Conservation (phyloP, 305 asterid species). For the Fraxinus ornus region DNA sequence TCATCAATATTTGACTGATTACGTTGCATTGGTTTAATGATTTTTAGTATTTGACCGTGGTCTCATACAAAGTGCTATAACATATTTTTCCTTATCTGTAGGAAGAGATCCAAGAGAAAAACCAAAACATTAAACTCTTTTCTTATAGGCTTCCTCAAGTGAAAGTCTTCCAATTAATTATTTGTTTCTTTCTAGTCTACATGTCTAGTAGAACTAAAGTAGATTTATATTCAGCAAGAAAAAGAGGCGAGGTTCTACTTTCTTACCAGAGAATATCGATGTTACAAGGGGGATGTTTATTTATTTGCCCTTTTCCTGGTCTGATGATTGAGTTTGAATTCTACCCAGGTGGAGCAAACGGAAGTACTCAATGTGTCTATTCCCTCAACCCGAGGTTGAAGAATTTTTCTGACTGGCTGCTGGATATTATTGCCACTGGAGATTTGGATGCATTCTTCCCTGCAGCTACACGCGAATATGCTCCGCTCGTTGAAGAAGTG, state of each 20-base stretch:
- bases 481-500: slow-evolving; percentile 94
- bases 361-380: slow-evolving; percentile 55
- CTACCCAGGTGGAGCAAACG: slow-evolving; percentile 49
- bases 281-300: not conserved
- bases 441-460: slow-evolving; percentile 97
- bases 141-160: not conserved
- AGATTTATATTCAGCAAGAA: not conserved
- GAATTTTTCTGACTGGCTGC: slow-evolving; percentile 94
- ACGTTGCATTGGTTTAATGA: not conserved
- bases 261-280: not conserved
- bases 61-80: not conserved
- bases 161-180: not conserved
- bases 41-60: not conserved
- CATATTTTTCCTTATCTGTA: not conserved
- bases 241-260: not conserved
- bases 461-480: slow-evolving; percentile 96
- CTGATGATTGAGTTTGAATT: slow-evolving; percentile 13
- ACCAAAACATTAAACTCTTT: not conserved
- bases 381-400: slow-evolving; percentile 80
- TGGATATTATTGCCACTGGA: slow-evolving; percentile 93
- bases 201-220: not conserved
- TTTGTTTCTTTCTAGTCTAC: not conserved
- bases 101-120: not conserved
- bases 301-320: not conserved
- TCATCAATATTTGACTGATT: not conserved